phyloP scores from a whole-genome alignment of 768 basidiomycete genomes.

The Pisolithus microcarpus region DNA sequence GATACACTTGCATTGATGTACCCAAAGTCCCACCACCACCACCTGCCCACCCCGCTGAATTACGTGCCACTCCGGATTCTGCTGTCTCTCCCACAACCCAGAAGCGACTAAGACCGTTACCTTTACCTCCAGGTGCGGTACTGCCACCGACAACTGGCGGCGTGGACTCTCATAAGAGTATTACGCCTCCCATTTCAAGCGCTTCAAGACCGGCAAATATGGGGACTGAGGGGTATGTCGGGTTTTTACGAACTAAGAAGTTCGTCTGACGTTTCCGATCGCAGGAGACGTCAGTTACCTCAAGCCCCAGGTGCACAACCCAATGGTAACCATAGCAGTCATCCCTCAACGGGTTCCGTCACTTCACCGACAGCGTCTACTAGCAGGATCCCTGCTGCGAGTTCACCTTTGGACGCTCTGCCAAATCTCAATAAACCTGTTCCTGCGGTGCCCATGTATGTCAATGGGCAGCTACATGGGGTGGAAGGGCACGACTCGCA shows the following conservation, averaged over 20 bases:
- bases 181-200: conserved; percentile 4
- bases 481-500: conserved; percentile 5
- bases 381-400: conserved; percentile 7
- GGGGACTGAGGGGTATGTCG: conserved; percentile 18
- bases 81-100: conserved; percentile 25
- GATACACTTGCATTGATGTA: background rate
- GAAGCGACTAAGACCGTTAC: conserved; percentile 22
- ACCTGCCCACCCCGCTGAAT: conserved; percentile 13
- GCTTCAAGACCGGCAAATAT: conserved; percentile 22
- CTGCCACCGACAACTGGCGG: conserved; percentile 8
- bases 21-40: conserved; percentile 5
- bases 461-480: conserved; percentile 6
- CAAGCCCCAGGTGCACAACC: conserved; percentile 18
- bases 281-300: conserved; percentile 26
- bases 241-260: background rate
- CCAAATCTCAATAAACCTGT: conserved; percentile 27
- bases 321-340: conserved; percentile 7
- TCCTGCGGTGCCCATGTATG: conserved; percentile 18
- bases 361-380: conserved; percentile 11
- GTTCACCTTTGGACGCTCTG: conserved; percentile 11
- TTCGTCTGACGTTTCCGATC: background rate
- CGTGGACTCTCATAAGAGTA: conserved; percentile 10
- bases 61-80: conserved; percentile 16
- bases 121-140: conserved; percentile 19
- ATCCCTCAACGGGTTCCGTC: conserved; percentile 17